A percentile compares a stretch with the other conserved stretches of the same genome.
phyloP scores from a whole-genome alignment of 78 protist species.

The Anaeramoeba flamelloides region DNA sequence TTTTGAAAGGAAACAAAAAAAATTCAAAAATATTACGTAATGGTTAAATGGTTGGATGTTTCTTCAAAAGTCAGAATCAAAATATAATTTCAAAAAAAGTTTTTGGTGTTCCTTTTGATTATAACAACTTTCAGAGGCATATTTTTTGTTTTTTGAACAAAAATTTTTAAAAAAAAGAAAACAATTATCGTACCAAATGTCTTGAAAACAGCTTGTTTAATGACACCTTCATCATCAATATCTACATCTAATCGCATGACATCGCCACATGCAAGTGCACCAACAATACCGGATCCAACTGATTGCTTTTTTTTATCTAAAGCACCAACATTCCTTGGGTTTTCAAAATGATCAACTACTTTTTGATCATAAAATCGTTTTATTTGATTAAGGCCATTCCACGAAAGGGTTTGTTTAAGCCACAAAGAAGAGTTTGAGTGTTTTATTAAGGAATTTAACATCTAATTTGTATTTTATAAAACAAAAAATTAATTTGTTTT shows the following conservation, averaged over 20 bases:
- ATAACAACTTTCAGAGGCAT: neutral
- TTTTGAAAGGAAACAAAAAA: neutral
- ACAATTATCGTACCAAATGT: neutral
- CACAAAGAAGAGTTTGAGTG: no score
- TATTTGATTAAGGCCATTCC: no score
- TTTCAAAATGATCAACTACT: conserved; percentile 85
- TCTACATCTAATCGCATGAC: conserved; percentile 68
- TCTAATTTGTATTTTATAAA: no score
- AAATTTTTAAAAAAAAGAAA: neutral
- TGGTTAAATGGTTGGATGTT: no score
- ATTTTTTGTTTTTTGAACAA: neutral
- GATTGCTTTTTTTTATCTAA: conserved; percentile 45
- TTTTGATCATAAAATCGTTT: conserved; percentile 28
- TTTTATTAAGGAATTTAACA: no score
- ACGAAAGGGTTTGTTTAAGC: no score
- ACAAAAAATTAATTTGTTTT: no score
- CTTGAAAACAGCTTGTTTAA: neutral
- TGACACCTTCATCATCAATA: conserved; percentile 21
- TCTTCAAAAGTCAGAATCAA: conserved; percentile 29
- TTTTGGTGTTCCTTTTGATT: neutral
- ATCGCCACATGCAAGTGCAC: conserved; percentile 90
- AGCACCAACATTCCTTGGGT: conserved; percentile 85
- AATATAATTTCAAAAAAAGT: conserved; percentile 36
- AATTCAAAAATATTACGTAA: neutral
- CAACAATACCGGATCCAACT: conserved; percentile 59